Base-by-base conservation (phyloP, 805 yeast species). In the Yarrowia divulgata region DNA sequence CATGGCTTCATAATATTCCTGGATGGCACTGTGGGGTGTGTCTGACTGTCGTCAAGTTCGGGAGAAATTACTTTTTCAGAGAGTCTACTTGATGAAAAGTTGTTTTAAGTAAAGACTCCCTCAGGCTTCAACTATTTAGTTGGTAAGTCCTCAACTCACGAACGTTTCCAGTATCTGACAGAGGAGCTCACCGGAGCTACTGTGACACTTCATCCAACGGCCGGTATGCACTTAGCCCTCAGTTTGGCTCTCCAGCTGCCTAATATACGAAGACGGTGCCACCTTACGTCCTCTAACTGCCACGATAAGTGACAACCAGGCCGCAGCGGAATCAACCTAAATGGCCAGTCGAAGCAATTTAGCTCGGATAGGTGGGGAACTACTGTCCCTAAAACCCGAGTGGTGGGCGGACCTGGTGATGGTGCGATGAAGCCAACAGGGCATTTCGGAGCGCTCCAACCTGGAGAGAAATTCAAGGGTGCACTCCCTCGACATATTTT, bases 251-350 rank as follows among this genome's bases (percentile, higher is more conserved):
- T 8, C 29, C 29, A 23, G 29, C 29, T 35, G 39, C 12, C 9
- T 42, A 6, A n/a, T 16, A 16, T n/a, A 42, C 9, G 45, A 42
- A 42, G n/a, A 42, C 45, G 16, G 45, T 16, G 5, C 32, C 49
- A 18, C 49, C 12, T 9, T 8, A 19, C 49, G 16, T 9, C 16
- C 10, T 45, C 49, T 3, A 7, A 2, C 9, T 19, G 16, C n/a
- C 39, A 50, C 57, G 16, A 32, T n/a, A 16, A 18, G 50, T 23
- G 34, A 46, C 34, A 5, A 29, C 8, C 50, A 19, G 16, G 29
- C 39, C 60, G 60, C 60, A 39, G 43, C 60, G 35, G 60, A 39
- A 23, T 13, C 60, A 54, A 54, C 60, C 60, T 54, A 54, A 54
- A 54, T 14, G 13, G 16, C 37, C 60, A 19, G 60, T 54, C 60